Evolutionary conservation across 805 yeast species (phyloP).

Genomic region (Candida michaelii): DNA sequence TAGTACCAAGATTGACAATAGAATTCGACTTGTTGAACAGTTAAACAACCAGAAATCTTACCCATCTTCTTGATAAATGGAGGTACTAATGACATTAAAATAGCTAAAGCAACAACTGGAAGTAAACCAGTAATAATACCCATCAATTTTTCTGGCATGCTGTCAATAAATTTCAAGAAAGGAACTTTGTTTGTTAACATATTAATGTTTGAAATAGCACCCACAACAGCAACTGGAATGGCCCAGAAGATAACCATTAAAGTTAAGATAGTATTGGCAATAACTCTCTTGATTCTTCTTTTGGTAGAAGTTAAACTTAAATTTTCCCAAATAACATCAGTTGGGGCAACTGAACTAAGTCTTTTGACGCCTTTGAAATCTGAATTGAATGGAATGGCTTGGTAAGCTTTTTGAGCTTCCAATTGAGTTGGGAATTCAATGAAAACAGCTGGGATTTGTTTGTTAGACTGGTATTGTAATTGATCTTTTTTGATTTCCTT

Average conservation of each 20-base stretch:
- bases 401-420: slow-evolving; percentile 87
- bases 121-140: slow-evolving; percentile 69
- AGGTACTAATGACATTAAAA: slow-evolving; percentile 68
- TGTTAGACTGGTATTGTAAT: slow-evolving; percentile 47
- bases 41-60: slow-evolving; percentile 66
- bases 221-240: slow-evolving; percentile 76
- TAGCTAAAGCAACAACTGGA: slow-evolving; percentile 64
- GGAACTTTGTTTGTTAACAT: slow-evolving; percentile 53
- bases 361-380: slow-evolving; percentile 48
- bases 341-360: slow-evolving; percentile 69
- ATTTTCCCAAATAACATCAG: slow-evolving; percentile 83
- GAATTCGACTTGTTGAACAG: slow-evolving; percentile 69
- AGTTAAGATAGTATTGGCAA: slow-evolving; percentile 65
- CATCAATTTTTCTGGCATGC: slow-evolving; percentile 51
- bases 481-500: slow-evolving; percentile 62
- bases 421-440: slow-evolving; percentile 80
- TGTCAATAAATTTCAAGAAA: slow-evolving; percentile 56
- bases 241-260: slow-evolving; percentile 67
- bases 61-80: slow-evolving; percentile 68
- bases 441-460: slow-evolving; percentile 68
- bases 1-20: slow-evolving; percentile 88
- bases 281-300: slow-evolving; percentile 55
- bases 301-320: slow-evolving; percentile 55
- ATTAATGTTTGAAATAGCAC: slow-evolving; percentile 67
- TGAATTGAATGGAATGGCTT: slow-evolving; percentile 64